Evolutionary conservation across 2,329 filamentous ascomycete species (phyloP).

Genomic region (Fusarium vanettenii): DNA sequence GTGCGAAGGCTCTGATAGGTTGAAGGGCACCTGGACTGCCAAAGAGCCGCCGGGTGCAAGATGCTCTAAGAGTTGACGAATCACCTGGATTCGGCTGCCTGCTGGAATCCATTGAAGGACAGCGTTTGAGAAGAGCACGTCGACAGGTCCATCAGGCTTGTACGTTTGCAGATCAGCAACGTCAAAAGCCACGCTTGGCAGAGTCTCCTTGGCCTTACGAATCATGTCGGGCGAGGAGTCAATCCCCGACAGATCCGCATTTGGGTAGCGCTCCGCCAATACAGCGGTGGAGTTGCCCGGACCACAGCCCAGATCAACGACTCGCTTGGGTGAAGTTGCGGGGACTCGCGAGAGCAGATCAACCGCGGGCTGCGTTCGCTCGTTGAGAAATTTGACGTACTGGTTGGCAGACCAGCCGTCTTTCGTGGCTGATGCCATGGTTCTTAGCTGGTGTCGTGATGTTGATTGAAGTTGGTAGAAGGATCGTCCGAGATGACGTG

Average conservation of each 20-base stretch:
- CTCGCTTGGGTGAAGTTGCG: conserved; percentile 51
- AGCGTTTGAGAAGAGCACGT: conserved; percentile 67
- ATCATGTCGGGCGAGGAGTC: conserved; percentile 69
- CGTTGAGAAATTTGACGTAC: conserved; percentile 65
- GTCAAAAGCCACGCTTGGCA: conserved; percentile 58
- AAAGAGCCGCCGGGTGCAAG: conserved; percentile 60
- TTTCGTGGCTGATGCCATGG: conserved; percentile 25
- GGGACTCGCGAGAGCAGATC: conserved; percentile 64
- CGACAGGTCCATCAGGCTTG: conserved; percentile 43
- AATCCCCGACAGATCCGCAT: conserved; percentile 60
- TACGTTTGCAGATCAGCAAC: conserved; percentile 60
- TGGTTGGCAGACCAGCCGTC: conserved; percentile 64
- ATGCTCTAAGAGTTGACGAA: conserved; percentile 55
- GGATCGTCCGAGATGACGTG: conserved; percentile 16
- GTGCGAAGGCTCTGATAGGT: conserved; percentile 62
- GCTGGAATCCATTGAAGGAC: conserved; percentile 68
- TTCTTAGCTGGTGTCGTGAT: conserved; percentile 6
- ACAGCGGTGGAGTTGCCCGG: conserved; percentile 68
- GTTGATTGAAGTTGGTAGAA: background rate
- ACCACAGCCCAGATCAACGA: conserved; percentile 71
- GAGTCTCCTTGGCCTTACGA: conserved; percentile 53
- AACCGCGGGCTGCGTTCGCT: conserved; percentile 63
- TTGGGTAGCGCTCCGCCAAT: conserved; percentile 59
- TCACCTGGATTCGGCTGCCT: conserved; percentile 55
- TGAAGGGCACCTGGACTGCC: conserved; percentile 64